phyloP scores from a whole-genome alignment of 1,139 yeast species.

The Neolecta irregularis region DNA sequence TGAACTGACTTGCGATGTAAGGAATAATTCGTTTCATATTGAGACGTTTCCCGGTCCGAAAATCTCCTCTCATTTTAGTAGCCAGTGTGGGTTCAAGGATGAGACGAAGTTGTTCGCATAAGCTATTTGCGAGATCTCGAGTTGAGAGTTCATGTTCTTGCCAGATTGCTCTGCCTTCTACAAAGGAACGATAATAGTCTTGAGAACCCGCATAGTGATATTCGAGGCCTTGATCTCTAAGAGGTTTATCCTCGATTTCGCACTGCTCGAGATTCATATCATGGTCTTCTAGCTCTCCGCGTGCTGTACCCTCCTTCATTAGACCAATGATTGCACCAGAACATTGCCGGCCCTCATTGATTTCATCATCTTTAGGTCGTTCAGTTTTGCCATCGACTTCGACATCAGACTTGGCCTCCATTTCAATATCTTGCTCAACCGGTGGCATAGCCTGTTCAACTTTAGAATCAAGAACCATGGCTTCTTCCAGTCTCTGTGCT shows the following conservation, averaged over 20 bases:
- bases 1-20: slow-evolving; percentile 91
- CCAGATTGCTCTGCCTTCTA: slow-evolving; percentile 69
- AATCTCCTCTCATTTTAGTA: slow-evolving; percentile 86
- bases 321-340: too few species aligned
- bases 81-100: slow-evolving; percentile 92
- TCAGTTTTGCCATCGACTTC: slow-evolving; percentile 15
- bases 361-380: slow-evolving; percentile 8
- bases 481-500: slow-evolving; percentile 61
- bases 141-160: slow-evolving; percentile 65
- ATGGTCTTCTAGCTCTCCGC: slow-evolving; percentile 20
- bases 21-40: slow-evolving; percentile 97
- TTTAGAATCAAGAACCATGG: slow-evolving; percentile 35
- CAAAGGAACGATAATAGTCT: slow-evolving; percentile 34
- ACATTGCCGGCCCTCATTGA: slow-evolving; percentile 12
- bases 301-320: slow-evolving; percentile 17
- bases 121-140: slow-evolving; percentile 68
- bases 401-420: slow-evolving; percentile 14
- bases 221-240: too few species aligned
- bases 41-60: slow-evolving; percentile 89
- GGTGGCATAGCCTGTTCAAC: slow-evolving; percentile 18
- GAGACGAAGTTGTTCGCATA: slow-evolving; percentile 83
- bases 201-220: slow-evolving; percentile 35
- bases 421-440: slow-evolving; percentile 9
- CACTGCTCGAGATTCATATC: slow-evolving; percentile 16
- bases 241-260: slow-evolving; percentile 21